These are phyloP conservation scores for Exophiala bonariae DNA, from an alignment of 2,329 filamentous ascomycete species.

Conservation along the genomic window DNA sequence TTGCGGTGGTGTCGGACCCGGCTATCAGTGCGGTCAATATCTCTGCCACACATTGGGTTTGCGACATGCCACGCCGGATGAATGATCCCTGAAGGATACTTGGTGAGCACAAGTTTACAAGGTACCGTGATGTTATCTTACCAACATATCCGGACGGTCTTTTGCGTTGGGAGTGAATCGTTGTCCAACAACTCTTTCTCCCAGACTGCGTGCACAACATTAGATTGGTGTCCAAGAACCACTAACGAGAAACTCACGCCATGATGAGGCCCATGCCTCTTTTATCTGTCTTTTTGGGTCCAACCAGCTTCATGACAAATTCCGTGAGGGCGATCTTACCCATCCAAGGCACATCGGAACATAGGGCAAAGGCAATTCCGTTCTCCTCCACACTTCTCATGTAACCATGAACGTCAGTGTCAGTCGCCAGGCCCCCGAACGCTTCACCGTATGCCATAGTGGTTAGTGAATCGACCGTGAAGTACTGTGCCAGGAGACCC, in stretches of 20 bases:
- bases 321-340: slow-evolving; percentile 4
- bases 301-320: slow-evolving; percentile 2
- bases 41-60: no score
- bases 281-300: slow-evolving; percentile 12
- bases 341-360: slow-evolving; percentile 11
- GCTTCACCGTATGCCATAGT: slow-evolving; percentile 11
- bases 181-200: not conserved
- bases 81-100: slow-evolving; percentile 23
- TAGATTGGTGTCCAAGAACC: not conserved
- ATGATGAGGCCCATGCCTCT: slow-evolving; percentile 10
- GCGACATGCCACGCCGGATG: slow-evolving; percentile 24
- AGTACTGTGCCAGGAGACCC: slow-evolving; percentile 3
- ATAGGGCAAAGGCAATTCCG: no score
- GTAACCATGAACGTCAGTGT: slow-evolving; percentile 10
- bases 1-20: slow-evolving; percentile 9
- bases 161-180: no score
- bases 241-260: not conserved
- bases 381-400: not conserved
- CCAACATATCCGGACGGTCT: slow-evolving; percentile 4
- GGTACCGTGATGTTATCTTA: not conserved
- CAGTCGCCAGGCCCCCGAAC: slow-evolving; percentile 10
- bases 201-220: slow-evolving; percentile 21
- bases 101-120: not conserved
- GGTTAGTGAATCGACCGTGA: slow-evolving; percentile 14
- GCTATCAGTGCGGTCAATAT: no score